These are phyloP conservation scores for Backusella morwellensis DNA, from an alignment of 192 early-diverging fungal species.

Conservation along the genomic window DNA sequence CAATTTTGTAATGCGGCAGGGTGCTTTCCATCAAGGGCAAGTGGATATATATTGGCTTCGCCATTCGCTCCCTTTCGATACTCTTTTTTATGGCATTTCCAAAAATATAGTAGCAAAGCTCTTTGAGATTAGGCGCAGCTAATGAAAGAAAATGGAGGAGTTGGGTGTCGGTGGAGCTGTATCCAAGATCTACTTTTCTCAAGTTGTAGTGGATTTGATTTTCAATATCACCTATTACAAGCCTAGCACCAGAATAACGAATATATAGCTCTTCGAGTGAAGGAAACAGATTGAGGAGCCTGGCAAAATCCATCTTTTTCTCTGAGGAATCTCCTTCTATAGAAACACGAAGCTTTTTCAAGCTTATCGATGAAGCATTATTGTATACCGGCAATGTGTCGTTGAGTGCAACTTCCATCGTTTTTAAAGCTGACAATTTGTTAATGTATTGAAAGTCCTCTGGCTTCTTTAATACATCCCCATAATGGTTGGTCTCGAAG, in stretches of 20 bases:
- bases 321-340: background rate
- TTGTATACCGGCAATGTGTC: background rate
- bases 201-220: background rate
- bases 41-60: background rate
- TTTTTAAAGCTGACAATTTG: background rate
- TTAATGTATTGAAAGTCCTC: background rate
- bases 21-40: background rate
- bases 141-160: background rate
- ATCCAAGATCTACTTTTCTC: background rate
- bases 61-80: background rate
- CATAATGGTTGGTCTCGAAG: background rate
- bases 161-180: background rate
- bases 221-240: background rate
- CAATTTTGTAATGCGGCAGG: background rate
- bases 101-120: background rate
- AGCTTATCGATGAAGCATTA: background rate
- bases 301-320: background rate
- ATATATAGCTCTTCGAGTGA: background rate
- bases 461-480: background rate
- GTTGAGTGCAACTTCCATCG: background rate
- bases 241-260: background rate
- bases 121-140: background rate
- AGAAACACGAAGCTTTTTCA: background rate
- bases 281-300: background rate
- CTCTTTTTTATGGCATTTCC: constrained; percentile 1